Evolutionary conservation across 495 filamentous ascomycete genomes (phyloP), one percentile per base, ranked within the genome.

Genomic region (Choiromyces venosus): DNA sequence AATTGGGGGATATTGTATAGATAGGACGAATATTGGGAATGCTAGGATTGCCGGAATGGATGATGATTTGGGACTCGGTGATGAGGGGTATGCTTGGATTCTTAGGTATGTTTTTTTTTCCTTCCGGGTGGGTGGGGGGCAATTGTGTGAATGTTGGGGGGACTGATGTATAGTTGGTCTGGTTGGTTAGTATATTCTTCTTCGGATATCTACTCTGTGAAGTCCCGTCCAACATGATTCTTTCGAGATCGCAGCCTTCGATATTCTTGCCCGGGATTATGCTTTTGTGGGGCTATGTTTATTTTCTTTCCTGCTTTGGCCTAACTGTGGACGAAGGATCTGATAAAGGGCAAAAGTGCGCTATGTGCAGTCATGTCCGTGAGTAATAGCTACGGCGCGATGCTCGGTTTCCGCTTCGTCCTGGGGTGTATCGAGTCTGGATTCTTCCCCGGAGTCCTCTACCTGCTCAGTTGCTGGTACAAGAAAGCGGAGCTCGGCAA

Each of bases 401-500:
- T 88, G 7, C 73, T 86, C 29, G 83, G 81, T 25, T 82, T 85
- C 18, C 73, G 82, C 18, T 78, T 81, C 29, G 36, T 83, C n/a
- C 74, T 86, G 38, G 84, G 84, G 33, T 80, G 83, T 25, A 79
- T 85, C 19, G 84, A 85, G 73, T 83, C 84, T 18, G 83, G 84
- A 0, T 86, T 85, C 68, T 81, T 82, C 10, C 85, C 83, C 8
- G 85, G 83, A 56, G 81, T 86, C 10, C 71, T 86, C 33, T 83
- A 85, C 35, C 77, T 86, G 37, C 81, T 87, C 21, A 85, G 85
- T 14, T 85, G 82, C 2, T 88, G 86, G 86, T 87, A 87, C 76
- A 84, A 85, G 73, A 80, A 81, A 39, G 84, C 82, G 21, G 85
- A 88, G 76, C 84, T 86, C 66, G 86, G 84, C 35, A 85, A 84